Percentiles rank a stretch among this genome's conserved stretches.
phyloP scores from a whole-genome alignment of 352 stramenopile species.

The Globisporangium paroecandrum region DNA sequence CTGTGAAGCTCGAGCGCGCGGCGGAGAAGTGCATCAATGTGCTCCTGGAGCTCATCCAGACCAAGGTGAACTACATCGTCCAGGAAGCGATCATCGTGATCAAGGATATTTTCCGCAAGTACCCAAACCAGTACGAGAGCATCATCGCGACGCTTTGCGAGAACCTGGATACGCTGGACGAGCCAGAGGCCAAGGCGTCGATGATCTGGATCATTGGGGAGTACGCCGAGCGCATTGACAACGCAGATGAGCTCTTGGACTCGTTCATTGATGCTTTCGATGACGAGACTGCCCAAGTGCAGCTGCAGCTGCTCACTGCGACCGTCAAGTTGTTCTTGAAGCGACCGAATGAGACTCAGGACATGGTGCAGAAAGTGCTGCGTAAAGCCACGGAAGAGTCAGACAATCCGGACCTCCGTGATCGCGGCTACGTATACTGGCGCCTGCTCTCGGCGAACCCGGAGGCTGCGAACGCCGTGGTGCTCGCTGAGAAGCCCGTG shows the following conservation, averaged over 20 bases:
- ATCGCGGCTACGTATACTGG: constrained; percentile 99
- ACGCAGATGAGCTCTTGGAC: constrained; percentile 98
- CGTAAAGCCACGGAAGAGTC: constrained; percentile 97
- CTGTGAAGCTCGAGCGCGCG: constrained; percentile 97
- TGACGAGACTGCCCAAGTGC: constrained; percentile 95
- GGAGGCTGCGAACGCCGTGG: constrained; percentile 96
- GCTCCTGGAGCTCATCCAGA: constrained; percentile 98
- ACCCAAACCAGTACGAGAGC: constrained; percentile 99
- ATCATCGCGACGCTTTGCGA: constrained; percentile 99
- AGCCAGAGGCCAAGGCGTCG: constrained; percentile 97
- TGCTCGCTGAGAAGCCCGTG: constrained; percentile 98
- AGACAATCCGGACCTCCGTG: constrained; percentile 98
- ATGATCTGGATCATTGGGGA: constrained; percentile 99
- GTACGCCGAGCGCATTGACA: constrained; percentile 99
- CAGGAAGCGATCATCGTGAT: constrained; percentile 99
- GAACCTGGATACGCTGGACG: constrained; percentile 99
- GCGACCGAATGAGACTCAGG: constrained; percentile 88
- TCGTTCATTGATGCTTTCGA: constrained; percentile 99
- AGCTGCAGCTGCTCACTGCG: constrained; percentile 97
- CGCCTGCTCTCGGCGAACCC: constrained; percentile 97
- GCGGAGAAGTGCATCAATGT: constrained; percentile 99
- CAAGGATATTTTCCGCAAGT: constrained; percentile 99
- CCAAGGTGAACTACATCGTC: constrained; percentile 99
- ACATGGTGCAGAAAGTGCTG: constrained; percentile 98
- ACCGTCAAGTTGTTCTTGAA: constrained; percentile 99